phyloP scores from a whole-genome alignment of 2,329 filamentous ascomycete species.

The Penicillium sp. region DNA sequence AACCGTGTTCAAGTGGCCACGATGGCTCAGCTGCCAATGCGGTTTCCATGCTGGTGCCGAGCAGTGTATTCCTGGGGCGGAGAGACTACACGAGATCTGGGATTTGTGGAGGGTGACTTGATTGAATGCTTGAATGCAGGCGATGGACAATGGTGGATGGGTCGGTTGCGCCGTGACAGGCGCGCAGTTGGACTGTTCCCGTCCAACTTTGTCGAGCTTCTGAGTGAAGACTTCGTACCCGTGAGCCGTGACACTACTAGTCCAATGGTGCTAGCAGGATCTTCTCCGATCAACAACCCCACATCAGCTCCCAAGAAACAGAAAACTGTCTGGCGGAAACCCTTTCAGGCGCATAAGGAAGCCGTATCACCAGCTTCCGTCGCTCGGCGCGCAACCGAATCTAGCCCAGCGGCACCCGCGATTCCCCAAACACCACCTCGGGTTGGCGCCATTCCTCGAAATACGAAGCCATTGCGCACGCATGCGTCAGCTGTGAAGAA shows the following conservation, averaged over 20 bases:
- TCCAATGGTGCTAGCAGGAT: conserved; percentile 56
- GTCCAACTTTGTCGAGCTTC: conserved; percentile 92
- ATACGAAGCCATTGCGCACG: conserved; percentile 36
- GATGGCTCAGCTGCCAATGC: conserved; percentile 64
- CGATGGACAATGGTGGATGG: conserved; percentile 98
- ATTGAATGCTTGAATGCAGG: conserved; percentile 98
- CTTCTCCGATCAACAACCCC: conserved; percentile 43
- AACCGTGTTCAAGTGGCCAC: conserved; percentile 11
- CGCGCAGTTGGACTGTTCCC: conserved; percentile 91
- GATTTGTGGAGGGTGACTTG: conserved; percentile 94
- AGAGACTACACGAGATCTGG: conserved; percentile 91
- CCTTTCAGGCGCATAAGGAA: conserved; percentile 63
- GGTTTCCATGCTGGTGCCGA: conserved; percentile 88
- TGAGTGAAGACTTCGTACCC: conserved; percentile 82
- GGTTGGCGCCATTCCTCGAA: conserved; percentile 35
- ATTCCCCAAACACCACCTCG: conserved; percentile 40
- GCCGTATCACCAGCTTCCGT: conserved; percentile 43
- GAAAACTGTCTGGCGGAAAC: conserved; percentile 62
- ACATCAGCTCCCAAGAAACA: conserved; percentile 57
- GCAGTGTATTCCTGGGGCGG: conserved; percentile 93
- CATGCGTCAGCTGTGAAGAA: conserved; percentile 42
- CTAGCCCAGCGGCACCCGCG: conserved; percentile 40
- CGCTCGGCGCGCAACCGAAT: conserved; percentile 29
- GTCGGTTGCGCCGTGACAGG: conserved; percentile 82
- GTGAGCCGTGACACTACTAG: conserved; percentile 49